Conservation (phyloP, 1,284 basidiomycete species). For the Microbotryomycetes sp. region DNA sequence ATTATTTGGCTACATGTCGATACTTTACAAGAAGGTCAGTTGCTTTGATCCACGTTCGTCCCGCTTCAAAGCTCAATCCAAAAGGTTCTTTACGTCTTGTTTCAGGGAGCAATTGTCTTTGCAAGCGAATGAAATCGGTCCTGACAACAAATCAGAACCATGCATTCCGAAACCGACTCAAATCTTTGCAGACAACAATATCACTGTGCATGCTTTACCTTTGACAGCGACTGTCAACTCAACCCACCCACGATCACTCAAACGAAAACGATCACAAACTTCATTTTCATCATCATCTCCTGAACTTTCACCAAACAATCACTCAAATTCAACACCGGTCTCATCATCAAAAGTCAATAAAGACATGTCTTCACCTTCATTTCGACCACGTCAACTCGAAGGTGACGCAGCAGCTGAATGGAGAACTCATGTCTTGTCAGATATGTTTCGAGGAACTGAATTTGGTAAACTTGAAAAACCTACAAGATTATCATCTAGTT, state of each 20-base stretch:
- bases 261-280: conserved; percentile 18
- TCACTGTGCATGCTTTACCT: conserved; percentile 23
- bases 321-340: not conserved
- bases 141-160: not conserved
- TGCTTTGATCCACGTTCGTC: not conserved
- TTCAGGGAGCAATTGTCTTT: conserved; percentile 28
- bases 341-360: conserved; percentile 1
- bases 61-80: not conserved
- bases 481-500: no score
- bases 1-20: conserved; percentile 29
- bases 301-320: conserved; percentile 1
- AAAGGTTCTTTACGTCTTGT: not conserved
- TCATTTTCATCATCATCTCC: conserved; percentile 21
- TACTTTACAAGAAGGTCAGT: conserved; percentile 29
- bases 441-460: conserved; percentile 39
- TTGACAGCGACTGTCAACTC: not conserved
- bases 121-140: conserved; percentile 5
- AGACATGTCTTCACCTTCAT: conserved; percentile 7
- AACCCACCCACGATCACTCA: conserved; percentile 7
- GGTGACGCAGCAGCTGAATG: conserved; percentile 32
- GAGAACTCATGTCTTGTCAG: conserved; percentile 35
- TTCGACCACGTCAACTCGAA: conserved; percentile 31
- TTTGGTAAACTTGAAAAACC: conserved; percentile 24
- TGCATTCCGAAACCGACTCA: conserved; percentile 6
- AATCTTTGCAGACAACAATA: conserved; percentile 17